These are phyloP conservation scores for Aquilaria malaccensis DNA, from an alignment of 345 rosid genomes.

Conservation along the genomic window DNA sequence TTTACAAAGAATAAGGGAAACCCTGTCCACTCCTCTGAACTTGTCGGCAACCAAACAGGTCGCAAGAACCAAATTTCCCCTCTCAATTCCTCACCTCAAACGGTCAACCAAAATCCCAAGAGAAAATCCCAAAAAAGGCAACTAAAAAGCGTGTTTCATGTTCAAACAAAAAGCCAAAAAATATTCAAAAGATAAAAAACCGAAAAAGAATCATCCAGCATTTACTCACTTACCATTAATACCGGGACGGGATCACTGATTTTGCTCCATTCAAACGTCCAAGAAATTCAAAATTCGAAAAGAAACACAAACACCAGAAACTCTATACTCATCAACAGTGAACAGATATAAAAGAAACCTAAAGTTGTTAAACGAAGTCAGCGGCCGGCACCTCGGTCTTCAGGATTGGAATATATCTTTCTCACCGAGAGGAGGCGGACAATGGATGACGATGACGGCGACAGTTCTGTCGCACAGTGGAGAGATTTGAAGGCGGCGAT, in stretches of 20 bases:
- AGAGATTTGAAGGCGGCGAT: too few relatives aligned
- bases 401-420: conserved; percentile 1
- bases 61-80: conserved; percentile 7
- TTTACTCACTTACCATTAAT: conserved; percentile 37
- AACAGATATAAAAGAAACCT: conserved; percentile 1
- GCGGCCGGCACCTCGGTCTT: conserved; percentile 17
- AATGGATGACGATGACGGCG: conserved; percentile 7
- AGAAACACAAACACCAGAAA: conserved; percentile 20
- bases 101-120: conserved; percentile 14
- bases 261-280: conserved; percentile 4
- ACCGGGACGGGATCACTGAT: conserved; percentile 16
- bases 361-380: conserved; percentile 26
- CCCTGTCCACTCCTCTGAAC: conserved; percentile 9
- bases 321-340: conserved; percentile 6
- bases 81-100: conserved; percentile 15
- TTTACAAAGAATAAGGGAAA: neutral
- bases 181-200: conserved; percentile 15
- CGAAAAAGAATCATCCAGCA: conserved; percentile 13
- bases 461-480: neutral
- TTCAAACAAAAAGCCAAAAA: conserved; percentile 5
- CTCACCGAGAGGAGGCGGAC: neutral
- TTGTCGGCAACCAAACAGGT: conserved; percentile 19
- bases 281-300: conserved; percentile 13
- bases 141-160: too few relatives aligned
- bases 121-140: too few relatives aligned